These are phyloP conservation scores for Ceratocystis ficicola DNA, from an alignment of 2,329 filamentous ascomycete genomes.

Conservation along the genomic window DNA sequence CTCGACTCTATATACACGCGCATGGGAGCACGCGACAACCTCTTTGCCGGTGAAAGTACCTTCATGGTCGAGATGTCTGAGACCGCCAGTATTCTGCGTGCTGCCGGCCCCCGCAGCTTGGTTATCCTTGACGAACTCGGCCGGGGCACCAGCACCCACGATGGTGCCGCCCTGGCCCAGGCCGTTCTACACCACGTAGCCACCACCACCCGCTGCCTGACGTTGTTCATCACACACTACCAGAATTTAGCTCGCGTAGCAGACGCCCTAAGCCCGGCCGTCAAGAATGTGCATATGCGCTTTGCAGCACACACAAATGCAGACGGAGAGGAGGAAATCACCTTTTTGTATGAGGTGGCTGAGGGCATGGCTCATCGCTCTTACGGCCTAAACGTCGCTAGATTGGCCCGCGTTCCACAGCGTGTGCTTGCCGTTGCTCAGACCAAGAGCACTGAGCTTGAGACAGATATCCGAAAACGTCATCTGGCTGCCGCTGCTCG, in stretches of 20 bases:
- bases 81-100: conserved; percentile 79
- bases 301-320: conserved; percentile 45
- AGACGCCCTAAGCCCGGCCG: conserved; percentile 49
- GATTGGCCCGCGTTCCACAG: conserved; percentile 67
- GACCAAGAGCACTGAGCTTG: conserved; percentile 68
- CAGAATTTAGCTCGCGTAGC: conserved; percentile 66
- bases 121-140: conserved; percentile 93
- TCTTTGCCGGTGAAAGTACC: conserved; percentile 85
- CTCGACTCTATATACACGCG: conserved; percentile 88
- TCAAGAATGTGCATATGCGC: conserved; percentile 88
- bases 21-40: conserved; percentile 92
- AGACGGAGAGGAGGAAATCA: conserved; percentile 56
- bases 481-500: conserved; percentile 34
- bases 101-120: conserved; percentile 70
- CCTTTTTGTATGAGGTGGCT: conserved; percentile 85
- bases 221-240: conserved; percentile 96
- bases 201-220: conserved; percentile 59
- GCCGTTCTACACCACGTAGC: conserved; percentile 80
- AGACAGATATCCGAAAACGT: conserved; percentile 55
- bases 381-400: conserved; percentile 87
- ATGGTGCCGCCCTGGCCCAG: conserved; percentile 90
- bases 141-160: conserved; percentile 84
- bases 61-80: conserved; percentile 98
- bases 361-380: conserved; percentile 87
- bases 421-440: conserved; percentile 66